Conservation (phyloP, 1,139 yeast genomes). For the Yamadazyma aaseri region DNA sequence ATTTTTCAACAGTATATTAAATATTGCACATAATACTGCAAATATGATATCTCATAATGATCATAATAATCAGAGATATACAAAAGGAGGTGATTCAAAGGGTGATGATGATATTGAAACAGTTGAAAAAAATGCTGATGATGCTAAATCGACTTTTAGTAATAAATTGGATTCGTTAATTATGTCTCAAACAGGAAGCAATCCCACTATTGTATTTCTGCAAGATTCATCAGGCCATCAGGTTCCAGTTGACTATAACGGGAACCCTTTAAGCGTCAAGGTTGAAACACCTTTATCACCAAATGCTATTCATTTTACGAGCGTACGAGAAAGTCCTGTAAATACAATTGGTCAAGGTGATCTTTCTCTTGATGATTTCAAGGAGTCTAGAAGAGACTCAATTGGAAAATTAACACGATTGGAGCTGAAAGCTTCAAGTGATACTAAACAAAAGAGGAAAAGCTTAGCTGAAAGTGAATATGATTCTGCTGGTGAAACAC, state of each 20-base stretch:
- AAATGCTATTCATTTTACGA: slow-evolving; percentile 50
- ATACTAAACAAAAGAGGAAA: slow-evolving; percentile 5
- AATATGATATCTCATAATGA: slow-evolving; percentile 10
- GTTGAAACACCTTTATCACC: slow-evolving; percentile 13
- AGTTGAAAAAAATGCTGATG: background rate
- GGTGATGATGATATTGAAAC: background rate
- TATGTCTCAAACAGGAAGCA: no score
- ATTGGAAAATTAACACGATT: slow-evolving; percentile 3
- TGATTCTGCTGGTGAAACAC: slow-evolving; percentile 5
- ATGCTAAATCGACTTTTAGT: slow-evolving; percentile 15
- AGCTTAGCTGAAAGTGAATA: slow-evolving; percentile 8
- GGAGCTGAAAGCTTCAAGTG: slow-evolving; percentile 3
- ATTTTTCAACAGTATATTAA: slow-evolving; percentile 27
- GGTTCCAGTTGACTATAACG: background rate
- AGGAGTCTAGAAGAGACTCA: slow-evolving; percentile 16
- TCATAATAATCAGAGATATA: background rate
- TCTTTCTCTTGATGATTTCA: slow-evolving; percentile 58
- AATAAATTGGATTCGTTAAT: slow-evolving; percentile 20
- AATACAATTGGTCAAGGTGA: slow-evolving; percentile 74
- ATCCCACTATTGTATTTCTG: no score
- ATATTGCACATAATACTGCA: slow-evolving; percentile 27
- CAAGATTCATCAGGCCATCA: background rate
- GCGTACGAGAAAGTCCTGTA: slow-evolving; percentile 55
- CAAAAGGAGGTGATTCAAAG: background rate
- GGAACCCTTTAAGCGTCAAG: background rate